Percentiles rank a stretch among this genome's conserved stretches.
These are phyloP conservation scores for Arabidopsis suecica DNA, from an alignment of 345 rosid genomes.

Conservation along the genomic window DNA sequence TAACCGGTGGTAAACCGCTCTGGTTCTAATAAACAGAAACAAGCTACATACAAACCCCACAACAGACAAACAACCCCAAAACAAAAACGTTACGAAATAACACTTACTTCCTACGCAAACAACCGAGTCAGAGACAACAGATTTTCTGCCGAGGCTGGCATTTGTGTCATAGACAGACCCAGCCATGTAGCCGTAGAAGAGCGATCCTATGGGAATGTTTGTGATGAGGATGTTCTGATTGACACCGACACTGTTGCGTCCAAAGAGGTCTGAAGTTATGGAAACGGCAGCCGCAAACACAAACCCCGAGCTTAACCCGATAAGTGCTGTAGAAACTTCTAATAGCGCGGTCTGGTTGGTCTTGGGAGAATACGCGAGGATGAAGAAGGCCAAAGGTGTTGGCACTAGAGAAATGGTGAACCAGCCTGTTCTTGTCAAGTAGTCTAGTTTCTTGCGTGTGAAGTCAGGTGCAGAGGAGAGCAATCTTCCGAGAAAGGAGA, in stretches of 20 bases:
- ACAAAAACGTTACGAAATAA: slow-evolving; percentile 72
- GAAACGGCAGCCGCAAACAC: slow-evolving; percentile 81
- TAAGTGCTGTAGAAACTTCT: slow-evolving; percentile 55
- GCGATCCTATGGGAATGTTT: slow-evolving; percentile 84
- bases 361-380: slow-evolving; percentile 59
- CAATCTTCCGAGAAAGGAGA: slow-evolving; percentile 84
- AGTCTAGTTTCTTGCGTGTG: slow-evolving; percentile 54
- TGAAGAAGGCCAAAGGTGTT: slow-evolving; percentile 67
- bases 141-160: slow-evolving; percentile 34
- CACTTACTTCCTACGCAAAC: slow-evolving; percentile 85
- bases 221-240: slow-evolving; percentile 92
- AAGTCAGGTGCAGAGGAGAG: slow-evolving; percentile 84
- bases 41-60: slow-evolving; percentile 67
- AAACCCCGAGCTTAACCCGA: slow-evolving; percentile 83
- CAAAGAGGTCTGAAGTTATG: slow-evolving; percentile 83
- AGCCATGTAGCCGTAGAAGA: slow-evolving; percentile 82
- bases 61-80: slow-evolving; percentile 82
- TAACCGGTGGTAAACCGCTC: slow-evolving; percentile 75
- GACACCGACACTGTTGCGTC: slow-evolving; percentile 71
- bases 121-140: slow-evolving; percentile 20
- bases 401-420: slow-evolving; percentile 68
- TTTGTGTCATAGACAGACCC: slow-evolving; percentile 68
- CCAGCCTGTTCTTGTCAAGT: slow-evolving; percentile 84
- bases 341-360: slow-evolving; percentile 38
- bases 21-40: slow-evolving; percentile 76